Evolutionary conservation across 495 filamentous ascomycete genomes (phyloP).

Genomic region (Annulohypoxylon nitens): DNA sequence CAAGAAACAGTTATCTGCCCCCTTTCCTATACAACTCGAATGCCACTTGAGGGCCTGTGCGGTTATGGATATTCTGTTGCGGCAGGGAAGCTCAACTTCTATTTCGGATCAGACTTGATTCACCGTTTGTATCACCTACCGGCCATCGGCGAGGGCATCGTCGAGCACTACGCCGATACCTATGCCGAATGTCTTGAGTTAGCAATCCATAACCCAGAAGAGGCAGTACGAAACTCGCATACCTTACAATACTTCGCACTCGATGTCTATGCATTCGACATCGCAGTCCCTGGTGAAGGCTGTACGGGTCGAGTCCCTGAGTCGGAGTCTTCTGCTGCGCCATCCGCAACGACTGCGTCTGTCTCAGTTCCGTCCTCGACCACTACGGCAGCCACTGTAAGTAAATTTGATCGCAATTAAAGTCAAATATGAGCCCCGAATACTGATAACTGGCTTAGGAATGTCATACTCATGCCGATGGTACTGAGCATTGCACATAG

Average conservation of each 20-base stretch:
- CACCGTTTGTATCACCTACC: slow-evolving; percentile 70
- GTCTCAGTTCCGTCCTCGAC: slow-evolving; percentile 13
- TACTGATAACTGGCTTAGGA: slow-evolving; percentile 21
- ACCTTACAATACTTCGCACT: slow-evolving; percentile 70
- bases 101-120: slow-evolving; percentile 69
- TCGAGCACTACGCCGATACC: slow-evolving; percentile 69
- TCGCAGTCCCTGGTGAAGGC: slow-evolving; percentile 65
- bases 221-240: slow-evolving; percentile 65
- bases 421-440: not conserved
- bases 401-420: not conserved
- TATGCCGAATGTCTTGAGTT: slow-evolving; percentile 64
- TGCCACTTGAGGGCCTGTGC: slow-evolving; percentile 66
- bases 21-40: slow-evolving; percentile 64
- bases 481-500: slow-evolving; percentile 44
- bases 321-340: not conserved
- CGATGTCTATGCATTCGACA: slow-evolving; percentile 68
- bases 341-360: slow-evolving; percentile 11
- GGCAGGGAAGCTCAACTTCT: slow-evolving; percentile 60
- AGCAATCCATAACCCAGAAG: slow-evolving; percentile 55
- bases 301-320: slow-evolving; percentile 56
- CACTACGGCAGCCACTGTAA: slow-evolving; percentile 25
- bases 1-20: slow-evolving; percentile 72
- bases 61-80: slow-evolving; percentile 66
- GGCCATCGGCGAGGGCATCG: slow-evolving; percentile 62
- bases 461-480: slow-evolving; percentile 48